Evolutionary conservation across 2,329 filamentous ascomycete genomes (phyloP), one percentile per base, ranked within the genome.

Genomic region (Bimuria novae-zelandiae): DNA sequence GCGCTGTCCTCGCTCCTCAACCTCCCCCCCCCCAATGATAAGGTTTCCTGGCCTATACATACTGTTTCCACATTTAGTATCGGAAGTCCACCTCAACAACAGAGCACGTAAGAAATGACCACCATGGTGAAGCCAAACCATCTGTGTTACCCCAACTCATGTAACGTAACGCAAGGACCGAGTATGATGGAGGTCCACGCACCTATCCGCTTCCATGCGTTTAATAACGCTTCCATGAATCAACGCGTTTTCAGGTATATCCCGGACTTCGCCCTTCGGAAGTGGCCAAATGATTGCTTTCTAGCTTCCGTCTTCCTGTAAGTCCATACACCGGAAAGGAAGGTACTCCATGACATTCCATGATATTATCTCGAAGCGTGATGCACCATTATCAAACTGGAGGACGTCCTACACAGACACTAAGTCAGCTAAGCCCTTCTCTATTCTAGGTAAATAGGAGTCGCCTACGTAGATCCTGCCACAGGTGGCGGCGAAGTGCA

Each of bases 321-420:
- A 76, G 61, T 93, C 90, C 88, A 94, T 92, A 21, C 90, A 80
- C 1, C 88, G 82, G 74, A 93, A 92, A 0, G 90, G 90, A 21
- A 93, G 77, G 68, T 88, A 92, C 65, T 93, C 90, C 89, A 93
- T 90, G 19, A 90, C 56, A 40, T 85, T 88, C 89, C 89, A 93
- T 2, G 80, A 81, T 0, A 87, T 61, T 0, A 90, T 88, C 0
- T 85, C 82, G 3, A 76, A 50, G 21, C 59, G 55, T 0, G 79
- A 70, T 3, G 89, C 76, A 0, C 89, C 89, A 11, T 83, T 81
- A 11, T 80, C 79, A 62, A 84, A 90, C 43, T 81, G 75, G 0
- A 92, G 80, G 3, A 87, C 89, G 69, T 92, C 89, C 30, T 33
- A n/a, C n/a, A n/a, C n/a, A n/a, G 11, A 33, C n/a, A 3, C 11